Conservation (phyloP, 2,329 filamentous ascomycete genomes). For the Aureobasidium sp. region DNA sequence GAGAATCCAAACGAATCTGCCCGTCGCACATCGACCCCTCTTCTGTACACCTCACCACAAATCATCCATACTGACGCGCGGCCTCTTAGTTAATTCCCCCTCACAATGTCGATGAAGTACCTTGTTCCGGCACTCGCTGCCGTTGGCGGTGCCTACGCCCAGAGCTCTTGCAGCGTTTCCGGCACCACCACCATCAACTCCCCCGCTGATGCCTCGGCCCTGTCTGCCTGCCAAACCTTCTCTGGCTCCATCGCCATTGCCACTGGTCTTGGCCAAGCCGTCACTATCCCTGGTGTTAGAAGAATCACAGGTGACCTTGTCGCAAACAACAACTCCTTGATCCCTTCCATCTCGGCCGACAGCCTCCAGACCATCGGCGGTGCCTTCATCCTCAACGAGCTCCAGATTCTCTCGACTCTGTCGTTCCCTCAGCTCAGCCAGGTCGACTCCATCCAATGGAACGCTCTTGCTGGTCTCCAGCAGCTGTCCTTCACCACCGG, state of each 20-base stretch:
- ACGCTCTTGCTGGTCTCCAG: slow-evolving; percentile 61
- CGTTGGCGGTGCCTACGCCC: slow-evolving; percentile 41
- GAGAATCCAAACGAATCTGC: no score
- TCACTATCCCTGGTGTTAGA: slow-evolving; percentile 58
- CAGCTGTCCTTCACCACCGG: slow-evolving; percentile 53
- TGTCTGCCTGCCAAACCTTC: slow-evolving; percentile 61
- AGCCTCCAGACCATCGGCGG: slow-evolving; percentile 61
- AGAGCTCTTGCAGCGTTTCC: slow-evolving; percentile 33
- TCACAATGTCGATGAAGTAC: slow-evolving; percentile 49
- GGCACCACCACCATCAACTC: slow-evolving; percentile 53
- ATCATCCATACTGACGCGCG: not conserved
- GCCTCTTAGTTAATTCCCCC: slow-evolving; percentile 10
- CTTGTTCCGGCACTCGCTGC: slow-evolving; percentile 51
- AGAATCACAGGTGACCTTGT: slow-evolving; percentile 52
- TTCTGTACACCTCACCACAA: not conserved
- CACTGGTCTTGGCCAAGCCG: slow-evolving; percentile 46
- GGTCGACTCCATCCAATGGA: slow-evolving; percentile 63
- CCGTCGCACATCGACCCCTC: not conserved
- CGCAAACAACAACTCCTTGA: slow-evolving; percentile 48
- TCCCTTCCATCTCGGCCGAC: slow-evolving; percentile 57
- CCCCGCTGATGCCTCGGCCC: slow-evolving; percentile 51
- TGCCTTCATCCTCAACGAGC: slow-evolving; percentile 60
- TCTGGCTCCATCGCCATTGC: slow-evolving; percentile 62
- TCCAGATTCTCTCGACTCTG: slow-evolving; percentile 63
- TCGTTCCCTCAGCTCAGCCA: slow-evolving; percentile 57